Percentiles rank a stretch among this genome's conserved stretches.
These are phyloP conservation scores for Agapanthus africanus DNA, from an alignment of 106 monocot genomes.

Conservation along the genomic window DNA sequence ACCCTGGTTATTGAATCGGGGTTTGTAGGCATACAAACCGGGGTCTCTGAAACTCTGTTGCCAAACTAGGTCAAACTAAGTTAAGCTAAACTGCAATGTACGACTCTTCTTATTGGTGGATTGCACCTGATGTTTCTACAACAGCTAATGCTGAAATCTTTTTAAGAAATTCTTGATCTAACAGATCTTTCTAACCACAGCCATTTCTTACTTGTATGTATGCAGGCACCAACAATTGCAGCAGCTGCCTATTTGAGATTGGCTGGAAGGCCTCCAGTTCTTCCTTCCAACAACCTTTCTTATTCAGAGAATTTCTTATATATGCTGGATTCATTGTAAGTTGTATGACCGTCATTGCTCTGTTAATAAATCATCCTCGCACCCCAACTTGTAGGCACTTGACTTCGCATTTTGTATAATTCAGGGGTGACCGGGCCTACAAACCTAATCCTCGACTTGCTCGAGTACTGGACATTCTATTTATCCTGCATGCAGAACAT, in stretches of 20 bases:
- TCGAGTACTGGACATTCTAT: slow-evolving; percentile 72
- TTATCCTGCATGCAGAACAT: slow-evolving; percentile 95
- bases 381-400: background rate
- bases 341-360: background rate
- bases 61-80: no score
- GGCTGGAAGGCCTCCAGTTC: slow-evolving; percentile 85
- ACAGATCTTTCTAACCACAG: no score
- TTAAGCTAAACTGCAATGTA: no score
- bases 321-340: slow-evolving; percentile 98
- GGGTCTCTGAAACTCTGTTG: no score
- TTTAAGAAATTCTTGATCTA: no score
- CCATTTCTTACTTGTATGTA: slow-evolving; percentile 5
- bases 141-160: no score
- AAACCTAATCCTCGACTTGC: slow-evolving; percentile 83
- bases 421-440: slow-evolving; percentile 72
- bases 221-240: slow-evolving; percentile 91
- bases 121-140: no score
- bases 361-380: no score
- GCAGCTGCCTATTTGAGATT: slow-evolving; percentile 87
- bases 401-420: background rate
- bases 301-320: slow-evolving; percentile 97
- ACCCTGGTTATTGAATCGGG: no score
- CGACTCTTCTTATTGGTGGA: no score
- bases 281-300: slow-evolving; percentile 76
- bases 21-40: no score